phyloP scores from a whole-genome alignment of 2,329 filamentous ascomycete species.

The Aphanocladium album region DNA sequence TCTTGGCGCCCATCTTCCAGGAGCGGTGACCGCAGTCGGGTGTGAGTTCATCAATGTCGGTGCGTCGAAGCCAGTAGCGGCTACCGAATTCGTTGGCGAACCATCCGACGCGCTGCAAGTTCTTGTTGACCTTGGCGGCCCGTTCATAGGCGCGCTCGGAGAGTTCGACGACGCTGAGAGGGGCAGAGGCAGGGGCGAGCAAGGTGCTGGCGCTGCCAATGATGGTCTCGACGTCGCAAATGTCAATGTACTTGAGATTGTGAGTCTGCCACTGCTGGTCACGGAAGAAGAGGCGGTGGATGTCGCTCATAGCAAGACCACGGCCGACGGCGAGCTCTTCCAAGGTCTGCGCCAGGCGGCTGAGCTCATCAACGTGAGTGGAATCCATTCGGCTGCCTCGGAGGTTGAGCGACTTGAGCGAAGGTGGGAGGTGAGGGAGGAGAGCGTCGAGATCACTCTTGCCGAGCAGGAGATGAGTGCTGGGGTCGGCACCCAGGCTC shows the following conservation, averaged over 20 bases:
- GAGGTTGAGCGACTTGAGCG: constrained; percentile 68
- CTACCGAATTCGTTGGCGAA: constrained; percentile 63
- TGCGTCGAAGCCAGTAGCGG: constrained; percentile 62
- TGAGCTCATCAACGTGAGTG: constrained; percentile 58
- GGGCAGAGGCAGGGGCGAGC: constrained; percentile 55
- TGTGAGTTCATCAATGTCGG: constrained; percentile 31
- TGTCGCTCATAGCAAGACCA: constrained; percentile 58
- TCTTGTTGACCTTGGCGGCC: constrained; percentile 57
- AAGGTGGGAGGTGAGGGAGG: constrained; percentile 59
- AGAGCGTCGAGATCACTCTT: constrained; percentile 60
- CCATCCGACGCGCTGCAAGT: constrained; percentile 63
- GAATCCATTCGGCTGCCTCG: constrained; percentile 67
- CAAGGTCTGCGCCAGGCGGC: constrained; percentile 60
- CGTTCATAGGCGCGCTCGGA: constrained; percentile 62
- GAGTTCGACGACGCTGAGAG: constrained; percentile 73
- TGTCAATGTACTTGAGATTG: constrained; percentile 68
- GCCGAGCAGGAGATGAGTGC: constrained; percentile 66
- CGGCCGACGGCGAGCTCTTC: constrained; percentile 73
- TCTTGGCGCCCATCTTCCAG: constrained; percentile 83
- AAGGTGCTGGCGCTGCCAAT: constrained; percentile 55
- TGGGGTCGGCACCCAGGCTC: constrained; percentile 67
- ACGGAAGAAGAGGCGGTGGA: constrained; percentile 59
- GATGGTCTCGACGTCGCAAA: constrained; percentile 58
- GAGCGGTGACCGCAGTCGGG: constrained; percentile 47
- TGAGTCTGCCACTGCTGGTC: constrained; percentile 44